Evolutionary conservation across 1,139 yeast species (phyloP).

Genomic region (Hyphopichia khmerensis): DNA sequence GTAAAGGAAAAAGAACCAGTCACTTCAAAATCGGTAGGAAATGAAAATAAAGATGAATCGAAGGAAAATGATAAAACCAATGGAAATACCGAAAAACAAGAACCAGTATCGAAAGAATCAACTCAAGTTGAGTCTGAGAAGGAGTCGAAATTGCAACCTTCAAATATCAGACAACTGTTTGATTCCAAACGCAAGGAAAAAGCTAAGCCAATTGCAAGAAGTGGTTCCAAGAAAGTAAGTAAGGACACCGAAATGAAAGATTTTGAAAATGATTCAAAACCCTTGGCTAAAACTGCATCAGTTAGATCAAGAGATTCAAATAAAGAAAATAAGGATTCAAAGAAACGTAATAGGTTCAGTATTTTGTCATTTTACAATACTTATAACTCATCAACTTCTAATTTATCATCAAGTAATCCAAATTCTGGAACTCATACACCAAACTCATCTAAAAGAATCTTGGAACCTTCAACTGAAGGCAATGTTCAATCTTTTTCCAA

Average conservation of each 20-base stretch:
- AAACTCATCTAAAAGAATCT: conserved; percentile 26
- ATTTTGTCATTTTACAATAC: conserved; percentile 50
- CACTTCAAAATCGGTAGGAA: neutral
- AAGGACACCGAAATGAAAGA: conserved; percentile 6
- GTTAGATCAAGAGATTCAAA: conserved; percentile 7
- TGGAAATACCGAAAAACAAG: neutral
- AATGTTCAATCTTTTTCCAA: conserved; percentile 15
- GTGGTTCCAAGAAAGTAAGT: conserved; percentile 5
- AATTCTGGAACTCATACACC: conserved; percentile 9
- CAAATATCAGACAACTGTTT: too few species aligned
- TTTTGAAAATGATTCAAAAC: neutral
- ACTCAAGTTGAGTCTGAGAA: too few species aligned
- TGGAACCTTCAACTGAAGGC: conserved; percentile 41
- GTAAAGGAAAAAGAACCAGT: conserved; percentile 4
- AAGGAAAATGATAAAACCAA: neutral
- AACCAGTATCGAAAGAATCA: too few species aligned
- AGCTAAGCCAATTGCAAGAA: neutral
- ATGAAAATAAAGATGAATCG: neutral
- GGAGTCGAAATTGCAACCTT: too few species aligned
- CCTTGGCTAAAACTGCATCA: neutral
- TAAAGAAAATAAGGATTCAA: conserved; percentile 31
- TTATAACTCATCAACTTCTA: conserved; percentile 22
- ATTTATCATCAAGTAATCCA: conserved; percentile 13
- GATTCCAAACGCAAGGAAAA: neutral
- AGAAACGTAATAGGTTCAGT: conserved; percentile 52